Base-by-base conservation (phyloP, 805 yeast species). In the Metschnikowia anglica region DNA sequence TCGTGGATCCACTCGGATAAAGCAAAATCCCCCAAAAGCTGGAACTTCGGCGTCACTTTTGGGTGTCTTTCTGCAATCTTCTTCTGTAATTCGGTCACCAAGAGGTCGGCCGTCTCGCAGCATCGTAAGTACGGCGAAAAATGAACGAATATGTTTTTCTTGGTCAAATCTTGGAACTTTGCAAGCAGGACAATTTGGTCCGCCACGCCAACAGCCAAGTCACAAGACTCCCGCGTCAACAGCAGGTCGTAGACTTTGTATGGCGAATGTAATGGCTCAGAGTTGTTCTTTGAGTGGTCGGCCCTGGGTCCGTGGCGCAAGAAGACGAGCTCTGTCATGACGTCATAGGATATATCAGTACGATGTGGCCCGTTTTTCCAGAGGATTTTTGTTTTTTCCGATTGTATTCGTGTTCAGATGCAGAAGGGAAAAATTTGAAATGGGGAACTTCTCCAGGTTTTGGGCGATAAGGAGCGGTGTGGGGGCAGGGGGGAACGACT, bases 1-100 rank as follows among this genome's bases (percentile, higher is more conserved):
- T 70, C 74, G 45, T 70, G 76, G 49, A 70, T 59, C 76, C 76
- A 70, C 47, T 70, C 76, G 33, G 69, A 61, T 13, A 70, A 52
- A 10, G 74, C 76, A 61, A 70, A 70, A 49, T 70, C 76, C 9
- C 74, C 69, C 39, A 69, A 52, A 21, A 70, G 56, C 46, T 65
- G 74, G 53, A 63, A 68, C 43, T 67, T 46, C 20, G 66, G 42
- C 48, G 63, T 65, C 39, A 57, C 60, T 34, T 59, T 49, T 12
- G 68, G 70, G 40, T 44, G 60, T 41, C 43, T 43, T 7, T 44
- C 49, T 26, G 46, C 55, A n/a, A 66, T 39, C 31, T 42, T 34
- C 19, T 47, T 41, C 44, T 58, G 61, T 36, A 70, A 46, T 23
- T 59, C 53, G 13, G 68, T 55, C 32, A 67, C 54, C 32, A 70